phyloP scores from a whole-genome alignment of 73 alveolate genomes.

The Stentor coeruleus region DNA sequence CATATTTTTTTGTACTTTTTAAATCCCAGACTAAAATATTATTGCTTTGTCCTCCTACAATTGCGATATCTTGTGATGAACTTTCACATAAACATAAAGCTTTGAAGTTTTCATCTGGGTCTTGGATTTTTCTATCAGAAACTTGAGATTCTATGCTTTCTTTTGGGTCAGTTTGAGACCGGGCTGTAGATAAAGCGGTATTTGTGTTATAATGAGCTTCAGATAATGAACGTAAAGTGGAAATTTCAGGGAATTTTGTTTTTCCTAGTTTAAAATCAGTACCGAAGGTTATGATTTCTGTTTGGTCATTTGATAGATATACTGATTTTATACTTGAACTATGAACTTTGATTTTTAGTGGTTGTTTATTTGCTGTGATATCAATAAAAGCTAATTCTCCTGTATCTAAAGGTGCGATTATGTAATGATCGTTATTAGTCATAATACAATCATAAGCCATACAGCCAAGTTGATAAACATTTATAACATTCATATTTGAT shows the following conservation, averaged over 20 bases:
- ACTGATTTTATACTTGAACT: not conserved
- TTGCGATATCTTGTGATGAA: not conserved
- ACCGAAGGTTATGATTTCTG: not conserved
- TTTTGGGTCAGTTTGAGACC: not conserved
- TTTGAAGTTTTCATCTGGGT: not conserved
- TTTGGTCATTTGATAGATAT: not conserved
- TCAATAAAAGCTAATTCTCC: constrained; percentile 2
- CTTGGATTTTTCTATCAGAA: not conserved
- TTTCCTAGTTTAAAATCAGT: not conserved
- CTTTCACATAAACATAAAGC: not conserved
- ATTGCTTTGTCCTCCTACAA: not conserved
- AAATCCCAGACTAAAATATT: not conserved
- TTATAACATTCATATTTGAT: not conserved
- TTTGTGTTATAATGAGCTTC: not conserved
- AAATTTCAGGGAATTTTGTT: not conserved
- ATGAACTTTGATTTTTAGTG: not conserved
- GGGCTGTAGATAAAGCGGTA: not conserved
- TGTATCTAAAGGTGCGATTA: not conserved
- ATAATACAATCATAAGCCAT: not conserved
- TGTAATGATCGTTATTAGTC: not conserved
- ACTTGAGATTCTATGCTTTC: not conserved
- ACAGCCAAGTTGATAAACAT: not conserved
- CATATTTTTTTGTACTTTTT: not conserved
- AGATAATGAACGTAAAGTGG: not conserved
- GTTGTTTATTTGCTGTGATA: not conserved